phyloP scores from a whole-genome alignment of 2,329 filamentous ascomycete genomes.

The Tolypocladium ophioglossoides region DNA sequence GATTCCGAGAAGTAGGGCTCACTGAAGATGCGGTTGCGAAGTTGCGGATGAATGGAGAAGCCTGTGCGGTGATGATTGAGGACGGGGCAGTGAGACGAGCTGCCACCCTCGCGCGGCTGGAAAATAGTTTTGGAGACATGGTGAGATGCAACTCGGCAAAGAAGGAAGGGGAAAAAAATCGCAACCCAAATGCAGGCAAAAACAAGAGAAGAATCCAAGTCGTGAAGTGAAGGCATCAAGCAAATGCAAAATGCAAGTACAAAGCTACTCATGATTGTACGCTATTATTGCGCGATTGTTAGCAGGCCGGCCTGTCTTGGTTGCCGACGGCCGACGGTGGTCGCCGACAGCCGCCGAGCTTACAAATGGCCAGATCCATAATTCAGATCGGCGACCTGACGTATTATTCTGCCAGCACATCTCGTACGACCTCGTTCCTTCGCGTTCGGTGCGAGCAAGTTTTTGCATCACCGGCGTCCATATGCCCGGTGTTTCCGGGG shows the following conservation, averaged over 20 bases:
- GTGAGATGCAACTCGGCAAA: background rate
- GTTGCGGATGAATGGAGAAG: background rate
- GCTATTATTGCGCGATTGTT: background rate
- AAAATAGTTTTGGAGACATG: background rate
- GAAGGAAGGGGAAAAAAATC: background rate
- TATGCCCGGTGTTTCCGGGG: background rate
- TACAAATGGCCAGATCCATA: background rate
- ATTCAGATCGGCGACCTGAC: background rate
- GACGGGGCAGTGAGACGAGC: background rate
- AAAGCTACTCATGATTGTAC: background rate
- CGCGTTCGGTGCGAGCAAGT: background rate
- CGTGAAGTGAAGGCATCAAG: background rate
- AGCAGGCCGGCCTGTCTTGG: background rate
- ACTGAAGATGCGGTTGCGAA: constrained; percentile 18
- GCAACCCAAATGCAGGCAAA: background rate
- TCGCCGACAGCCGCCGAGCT: background rate
- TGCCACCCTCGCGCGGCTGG: background rate
- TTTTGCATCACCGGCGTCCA: background rate
- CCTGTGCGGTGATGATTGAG: background rate
- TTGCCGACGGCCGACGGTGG: background rate
- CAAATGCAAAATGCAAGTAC: background rate
- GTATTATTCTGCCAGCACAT: background rate
- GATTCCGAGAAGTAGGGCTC: constrained; percentile 22
- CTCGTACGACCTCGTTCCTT: background rate
- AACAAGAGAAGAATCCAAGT: background rate